Conservation (phyloP, 768 basidiomycete genomes). For the Amanita molliuscula region DNA sequence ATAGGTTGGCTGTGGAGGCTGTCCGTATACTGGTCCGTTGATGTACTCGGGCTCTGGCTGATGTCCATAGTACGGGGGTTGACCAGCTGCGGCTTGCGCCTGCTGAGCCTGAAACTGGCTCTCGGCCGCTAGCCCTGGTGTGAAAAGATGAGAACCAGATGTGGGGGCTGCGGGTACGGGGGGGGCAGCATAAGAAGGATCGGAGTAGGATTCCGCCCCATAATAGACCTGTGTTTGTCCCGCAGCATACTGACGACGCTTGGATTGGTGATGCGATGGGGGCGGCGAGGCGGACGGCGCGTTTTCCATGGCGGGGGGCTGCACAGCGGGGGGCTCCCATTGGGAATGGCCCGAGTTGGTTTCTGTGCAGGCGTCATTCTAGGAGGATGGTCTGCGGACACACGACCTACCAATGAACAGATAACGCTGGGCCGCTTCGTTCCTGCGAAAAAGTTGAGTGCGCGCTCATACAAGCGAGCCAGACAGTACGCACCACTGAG, state of each 20-base stretch:
- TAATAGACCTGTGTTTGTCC: slow-evolving; percentile 91
- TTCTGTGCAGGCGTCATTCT: slow-evolving; percentile 38
- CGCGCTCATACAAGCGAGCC: slow-evolving; percentile 7
- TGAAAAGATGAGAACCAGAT: slow-evolving; percentile 57
- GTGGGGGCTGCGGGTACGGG: slow-evolving; percentile 26
- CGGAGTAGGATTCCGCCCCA: slow-evolving; percentile 34
- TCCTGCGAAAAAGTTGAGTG: slow-evolving; percentile 47
- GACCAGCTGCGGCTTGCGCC: slow-evolving; percentile 26
- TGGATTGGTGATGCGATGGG: slow-evolving; percentile 36
- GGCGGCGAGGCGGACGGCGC: slow-evolving; percentile 32
- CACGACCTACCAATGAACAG: slow-evolving; percentile 74
- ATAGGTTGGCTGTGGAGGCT: slow-evolving; percentile 26
- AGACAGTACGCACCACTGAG: slow-evolving; percentile 66
- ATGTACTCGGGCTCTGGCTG: slow-evolving; percentile 37
- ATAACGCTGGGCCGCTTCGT: slow-evolving; percentile 60
- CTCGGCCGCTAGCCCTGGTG: slow-evolving; percentile 69
- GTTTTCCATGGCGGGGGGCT: slow-evolving; percentile 25
- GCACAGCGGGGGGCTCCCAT: slow-evolving; percentile 70
- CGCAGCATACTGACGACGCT: slow-evolving; percentile 89
- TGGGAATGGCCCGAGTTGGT: slow-evolving; percentile 74
- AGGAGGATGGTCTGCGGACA: slow-evolving; percentile 4
- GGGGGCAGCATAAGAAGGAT: slow-evolving; percentile 30
- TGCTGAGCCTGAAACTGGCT: slow-evolving; percentile 62
- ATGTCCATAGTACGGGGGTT: slow-evolving; percentile 30
- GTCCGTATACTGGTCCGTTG: slow-evolving; percentile 29